Evolutionary conservation across 768 basidiomycete genomes (phyloP).

Genomic region (Phaeotremella skinneri): DNA sequence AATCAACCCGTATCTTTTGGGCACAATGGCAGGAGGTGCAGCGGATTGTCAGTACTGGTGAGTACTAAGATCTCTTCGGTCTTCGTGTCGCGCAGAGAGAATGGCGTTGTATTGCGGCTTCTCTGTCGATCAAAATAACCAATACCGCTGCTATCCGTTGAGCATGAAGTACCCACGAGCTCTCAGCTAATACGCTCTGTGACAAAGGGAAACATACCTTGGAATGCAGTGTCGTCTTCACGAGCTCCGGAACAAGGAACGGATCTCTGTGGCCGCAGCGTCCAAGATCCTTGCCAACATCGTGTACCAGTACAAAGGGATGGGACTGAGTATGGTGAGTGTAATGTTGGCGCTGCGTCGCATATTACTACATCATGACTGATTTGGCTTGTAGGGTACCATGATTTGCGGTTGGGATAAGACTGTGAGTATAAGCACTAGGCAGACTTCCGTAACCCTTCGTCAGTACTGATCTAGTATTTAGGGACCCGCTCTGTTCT

Average conservation of each 20-base stretch:
- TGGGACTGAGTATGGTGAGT: slow-evolving; percentile 97
- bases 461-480: not conserved
- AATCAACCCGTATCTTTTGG: slow-evolving; percentile 97
- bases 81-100: too few relatives aligned
- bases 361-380: not conserved
- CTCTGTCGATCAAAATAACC: too few relatives aligned
- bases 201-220: slow-evolving; percentile 98
- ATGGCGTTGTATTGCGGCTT: too few relatives aligned
- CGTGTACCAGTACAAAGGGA: slow-evolving; percentile 96
- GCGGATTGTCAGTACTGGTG: slow-evolving; percentile 60
- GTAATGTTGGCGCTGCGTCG: not conserved
- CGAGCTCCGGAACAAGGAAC: slow-evolving; percentile 89
- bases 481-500: slow-evolving; percentile 88
- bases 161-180: too few relatives aligned
- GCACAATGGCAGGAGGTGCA: slow-evolving; percentile 99
- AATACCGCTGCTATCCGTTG: too few relatives aligned
- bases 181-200: slow-evolving; percentile 71
- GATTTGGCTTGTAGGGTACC: slow-evolving; percentile 65
- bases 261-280: slow-evolving; percentile 98
- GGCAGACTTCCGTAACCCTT: not conserved
- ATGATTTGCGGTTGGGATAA: slow-evolving; percentile 99
- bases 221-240: slow-evolving; percentile 96
- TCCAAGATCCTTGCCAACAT: slow-evolving; percentile 96
- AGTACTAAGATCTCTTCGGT: slow-evolving; percentile 13
- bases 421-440: slow-evolving; percentile 79